These are phyloP conservation scores for Diplotaxis tenuifolia DNA, from an alignment of 345 rosid genomes.

Conservation along the genomic window DNA sequence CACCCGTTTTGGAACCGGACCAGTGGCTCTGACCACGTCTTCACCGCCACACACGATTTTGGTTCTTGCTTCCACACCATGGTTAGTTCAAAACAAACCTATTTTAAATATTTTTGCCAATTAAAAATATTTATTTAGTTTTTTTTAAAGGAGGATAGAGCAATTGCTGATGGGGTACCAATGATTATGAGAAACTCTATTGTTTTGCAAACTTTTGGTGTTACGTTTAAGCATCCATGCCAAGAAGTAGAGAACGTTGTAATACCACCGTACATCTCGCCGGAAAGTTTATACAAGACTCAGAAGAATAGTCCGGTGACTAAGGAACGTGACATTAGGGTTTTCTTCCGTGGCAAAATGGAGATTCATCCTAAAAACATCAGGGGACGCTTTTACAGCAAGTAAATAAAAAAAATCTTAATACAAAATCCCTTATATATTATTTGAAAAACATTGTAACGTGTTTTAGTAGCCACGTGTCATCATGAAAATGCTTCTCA, in stretches of 20 bases:
- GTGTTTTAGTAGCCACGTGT: no score
- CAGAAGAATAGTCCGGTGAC: slow-evolving; percentile 42
- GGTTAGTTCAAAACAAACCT: slow-evolving; percentile 44
- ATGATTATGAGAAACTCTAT: slow-evolving; percentile 68
- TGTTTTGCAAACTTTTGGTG: slow-evolving; percentile 88
- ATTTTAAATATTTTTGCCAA: no score
- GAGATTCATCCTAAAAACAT: slow-evolving; percentile 87
- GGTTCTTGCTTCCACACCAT: slow-evolving; percentile 92
- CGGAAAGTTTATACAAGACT: slow-evolving; percentile 51
- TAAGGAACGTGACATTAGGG: slow-evolving; percentile 70
- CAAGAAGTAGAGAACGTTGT: slow-evolving; percentile 74
- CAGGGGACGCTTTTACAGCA: slow-evolving; percentile 90
- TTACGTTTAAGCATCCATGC: slow-evolving; percentile 71
- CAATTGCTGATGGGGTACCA: slow-evolving; percentile 75
- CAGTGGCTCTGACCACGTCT: slow-evolving; percentile 79
- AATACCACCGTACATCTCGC: slow-evolving; percentile 82
- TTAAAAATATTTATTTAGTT: not conserved
- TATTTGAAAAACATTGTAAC: no score
- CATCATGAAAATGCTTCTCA: no score
- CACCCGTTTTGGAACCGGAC: slow-evolving; percentile 85
- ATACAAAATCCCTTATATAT: no score
- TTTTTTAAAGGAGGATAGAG: slow-evolving; percentile 74
- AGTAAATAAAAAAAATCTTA: slow-evolving; percentile 43
- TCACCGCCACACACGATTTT: slow-evolving; percentile 85
- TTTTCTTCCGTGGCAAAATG: slow-evolving; percentile 90